Conservation (phyloP, 257 asterid species). For the Petunia secreta region DNA sequence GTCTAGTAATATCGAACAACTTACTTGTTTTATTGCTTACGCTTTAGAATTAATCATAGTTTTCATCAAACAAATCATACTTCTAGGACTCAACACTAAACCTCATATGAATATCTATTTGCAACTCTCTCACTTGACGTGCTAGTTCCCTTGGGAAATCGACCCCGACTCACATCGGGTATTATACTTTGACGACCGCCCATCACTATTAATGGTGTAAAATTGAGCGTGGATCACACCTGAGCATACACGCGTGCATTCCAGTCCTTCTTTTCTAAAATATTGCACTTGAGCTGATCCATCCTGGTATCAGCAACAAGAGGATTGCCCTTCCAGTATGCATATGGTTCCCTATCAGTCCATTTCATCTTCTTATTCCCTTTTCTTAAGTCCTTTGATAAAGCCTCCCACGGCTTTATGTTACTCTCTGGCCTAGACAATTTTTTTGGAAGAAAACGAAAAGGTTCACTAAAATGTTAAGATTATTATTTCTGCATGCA, state of each 20-base stretch:
- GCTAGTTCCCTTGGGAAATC: too few relatives aligned
- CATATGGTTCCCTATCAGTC: slow-evolving; percentile 78
- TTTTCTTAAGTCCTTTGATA: slow-evolving; percentile 53
- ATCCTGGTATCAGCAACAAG: slow-evolving; percentile 54
- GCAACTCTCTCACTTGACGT: too few relatives aligned
- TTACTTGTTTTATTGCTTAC: too few relatives aligned
- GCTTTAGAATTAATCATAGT: too few relatives aligned
- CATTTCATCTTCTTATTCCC: slow-evolving; percentile 64
- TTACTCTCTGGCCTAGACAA: slow-evolving; percentile 74
- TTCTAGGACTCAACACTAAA: too few relatives aligned
- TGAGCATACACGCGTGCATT: slow-evolving; percentile 73
- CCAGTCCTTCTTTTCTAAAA: slow-evolving; percentile 78
- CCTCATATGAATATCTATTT: too few relatives aligned
- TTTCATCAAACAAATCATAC: too few relatives aligned
- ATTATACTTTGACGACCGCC: too few relatives aligned
- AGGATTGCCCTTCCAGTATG: slow-evolving; percentile 92
- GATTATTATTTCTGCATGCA: background rate
- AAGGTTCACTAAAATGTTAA: background rate
- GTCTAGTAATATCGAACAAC: too few relatives aligned
- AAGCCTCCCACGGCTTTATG: slow-evolving; percentile 76
- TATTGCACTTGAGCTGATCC: slow-evolving; percentile 81
- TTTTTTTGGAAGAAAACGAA: background rate
- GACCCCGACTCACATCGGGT: too few relatives aligned
- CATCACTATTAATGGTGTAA: too few relatives aligned
- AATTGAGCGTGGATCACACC: slow-evolving; percentile 36